Percentiles rank a stretch among this genome's conserved stretches.
Evolutionary conservation across 306 rosid genomes (phyloP).

Genomic region (Carpinus fangiana): DNA sequence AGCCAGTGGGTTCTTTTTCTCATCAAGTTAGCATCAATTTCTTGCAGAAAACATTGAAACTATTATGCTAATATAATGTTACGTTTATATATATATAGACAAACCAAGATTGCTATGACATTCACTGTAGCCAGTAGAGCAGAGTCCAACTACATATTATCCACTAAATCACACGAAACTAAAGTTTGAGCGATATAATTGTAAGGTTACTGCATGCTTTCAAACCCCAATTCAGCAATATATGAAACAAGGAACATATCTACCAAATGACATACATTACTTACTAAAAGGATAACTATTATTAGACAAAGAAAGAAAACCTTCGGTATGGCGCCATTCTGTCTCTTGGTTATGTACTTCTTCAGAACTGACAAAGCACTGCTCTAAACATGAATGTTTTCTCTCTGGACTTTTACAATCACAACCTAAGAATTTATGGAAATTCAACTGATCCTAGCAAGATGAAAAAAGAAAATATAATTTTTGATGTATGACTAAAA

Average conservation of each 20-base stretch:
- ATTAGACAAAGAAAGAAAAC: constrained; percentile 38
- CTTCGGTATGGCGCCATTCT: constrained; percentile 46
- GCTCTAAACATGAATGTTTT: constrained; percentile 42
- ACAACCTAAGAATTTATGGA: constrained; percentile 73
- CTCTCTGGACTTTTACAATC: constrained; percentile 51
- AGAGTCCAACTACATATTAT: neutral
- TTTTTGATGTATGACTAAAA: constrained; percentile 11
- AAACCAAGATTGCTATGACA: too few species aligned
- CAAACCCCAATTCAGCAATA: constrained; percentile 8
- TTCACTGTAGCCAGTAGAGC: neutral
- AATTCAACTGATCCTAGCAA: constrained; percentile 73
- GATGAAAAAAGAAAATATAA: constrained; percentile 14
- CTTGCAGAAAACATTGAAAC: neutral
- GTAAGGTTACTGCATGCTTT: constrained; percentile 15
- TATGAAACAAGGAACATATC: constrained; percentile 4
- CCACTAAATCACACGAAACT: neutral
- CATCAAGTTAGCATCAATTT: neutral
- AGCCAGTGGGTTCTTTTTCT: neutral
- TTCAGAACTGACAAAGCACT: constrained; percentile 42
- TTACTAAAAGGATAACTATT: constrained; percentile 13
- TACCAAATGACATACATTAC: constrained; percentile 15
- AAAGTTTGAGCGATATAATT: constrained; percentile 9
- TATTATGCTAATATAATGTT: neutral
- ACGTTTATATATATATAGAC: neutral
- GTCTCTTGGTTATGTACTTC: constrained; percentile 36